Evolutionary conservation across 495 filamentous ascomycete genomes (phyloP).

Genomic region (Xylaria intraflava): DNA sequence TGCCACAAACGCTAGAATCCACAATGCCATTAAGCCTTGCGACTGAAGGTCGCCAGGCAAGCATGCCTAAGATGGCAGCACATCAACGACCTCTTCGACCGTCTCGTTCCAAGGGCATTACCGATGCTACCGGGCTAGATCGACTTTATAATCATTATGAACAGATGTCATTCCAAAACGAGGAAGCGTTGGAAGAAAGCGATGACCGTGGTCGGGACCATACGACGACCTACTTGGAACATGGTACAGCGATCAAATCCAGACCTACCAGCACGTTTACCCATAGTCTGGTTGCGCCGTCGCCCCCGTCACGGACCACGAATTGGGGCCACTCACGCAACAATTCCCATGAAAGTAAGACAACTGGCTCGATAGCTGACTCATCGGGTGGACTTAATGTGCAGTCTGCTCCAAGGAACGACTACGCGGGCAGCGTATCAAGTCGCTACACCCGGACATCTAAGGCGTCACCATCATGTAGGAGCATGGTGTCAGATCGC

Average conservation of each 20-base stretch:
- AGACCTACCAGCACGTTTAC: constrained; percentile 16
- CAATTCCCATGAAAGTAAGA: constrained; percentile 21
- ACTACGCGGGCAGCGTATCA: constrained; percentile 41
- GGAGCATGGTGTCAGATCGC: constrained; percentile 37
- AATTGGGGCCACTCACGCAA: constrained; percentile 23
- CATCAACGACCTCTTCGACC: constrained; percentile 15
- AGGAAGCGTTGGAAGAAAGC: constrained; percentile 27
- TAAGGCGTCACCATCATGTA: constrained; percentile 40
- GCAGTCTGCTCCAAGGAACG: constrained; percentile 19
- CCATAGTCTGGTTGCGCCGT: constrained; percentile 18
- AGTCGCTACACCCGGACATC: constrained; percentile 46
- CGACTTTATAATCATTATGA: constrained; percentile 50
- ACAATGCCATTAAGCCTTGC: constrained; percentile 15
- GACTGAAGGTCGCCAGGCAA: constrained; percentile 14
- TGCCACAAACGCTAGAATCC: constrained; percentile 29
- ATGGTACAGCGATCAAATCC: constrained; percentile 9
- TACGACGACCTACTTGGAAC: constrained; percentile 5
- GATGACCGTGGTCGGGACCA: constrained; percentile 8
- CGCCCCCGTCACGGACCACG: constrained; percentile 4
- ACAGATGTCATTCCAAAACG: constrained; percentile 38
- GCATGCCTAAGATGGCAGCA: constrained; percentile 18
- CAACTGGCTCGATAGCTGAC: constrained; percentile 17
- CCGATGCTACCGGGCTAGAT: constrained; percentile 27
- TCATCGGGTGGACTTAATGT: constrained; percentile 21
- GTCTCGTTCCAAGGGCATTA: constrained; percentile 29